Conservation (phyloP, 768 basidiomycete species). For the Gymnopilus junonius region DNA sequence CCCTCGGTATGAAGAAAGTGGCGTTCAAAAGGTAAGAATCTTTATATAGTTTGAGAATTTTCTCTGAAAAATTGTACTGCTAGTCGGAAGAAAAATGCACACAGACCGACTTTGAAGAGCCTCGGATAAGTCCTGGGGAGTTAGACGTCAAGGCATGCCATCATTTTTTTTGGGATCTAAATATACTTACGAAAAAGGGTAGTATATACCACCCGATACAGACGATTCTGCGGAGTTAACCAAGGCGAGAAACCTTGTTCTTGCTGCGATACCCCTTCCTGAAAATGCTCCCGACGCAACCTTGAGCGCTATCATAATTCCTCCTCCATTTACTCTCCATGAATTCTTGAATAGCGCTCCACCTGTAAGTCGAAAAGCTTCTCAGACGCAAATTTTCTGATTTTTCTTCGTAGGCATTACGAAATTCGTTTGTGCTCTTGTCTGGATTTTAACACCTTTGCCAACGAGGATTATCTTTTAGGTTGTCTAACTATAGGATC, state of each 20-base stretch:
- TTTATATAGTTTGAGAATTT: neutral
- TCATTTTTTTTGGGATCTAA: neutral
- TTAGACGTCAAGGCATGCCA: slow-evolving; percentile 14
- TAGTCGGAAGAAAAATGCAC: slow-evolving; percentile 12
- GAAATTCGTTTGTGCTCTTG: slow-evolving; percentile 52
- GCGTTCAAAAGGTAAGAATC: slow-evolving; percentile 30
- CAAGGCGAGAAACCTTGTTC: slow-evolving; percentile 55
- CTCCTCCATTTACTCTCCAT: slow-evolving; percentile 63
- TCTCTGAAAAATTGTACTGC: neutral
- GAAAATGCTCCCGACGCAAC: slow-evolving; percentile 64
- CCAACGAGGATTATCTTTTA: slow-evolving; percentile 28
- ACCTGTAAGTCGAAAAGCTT: slow-evolving; percentile 46
- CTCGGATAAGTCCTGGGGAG: neutral
- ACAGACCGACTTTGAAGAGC: slow-evolving; percentile 17
- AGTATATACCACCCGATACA: slow-evolving; percentile 31
- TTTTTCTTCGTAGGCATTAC: slow-evolving; percentile 47
- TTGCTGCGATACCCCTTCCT: slow-evolving; percentile 69
- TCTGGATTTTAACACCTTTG: neutral
- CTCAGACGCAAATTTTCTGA: slow-evolving; percentile 3
- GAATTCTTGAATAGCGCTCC: slow-evolving; percentile 67
- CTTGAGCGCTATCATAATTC: slow-evolving; percentile 71
- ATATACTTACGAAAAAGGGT: neutral
- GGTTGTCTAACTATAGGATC: slow-evolving; percentile 69
- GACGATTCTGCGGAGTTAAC: slow-evolving; percentile 50
- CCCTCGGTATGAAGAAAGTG: slow-evolving; percentile 44